A percentile compares a stretch with the other conserved stretches of the same genome.
These are phyloP conservation scores for Tephrocybe sp. DNA, from an alignment of 768 basidiomycete genomes.

Conservation along the genomic window DNA sequence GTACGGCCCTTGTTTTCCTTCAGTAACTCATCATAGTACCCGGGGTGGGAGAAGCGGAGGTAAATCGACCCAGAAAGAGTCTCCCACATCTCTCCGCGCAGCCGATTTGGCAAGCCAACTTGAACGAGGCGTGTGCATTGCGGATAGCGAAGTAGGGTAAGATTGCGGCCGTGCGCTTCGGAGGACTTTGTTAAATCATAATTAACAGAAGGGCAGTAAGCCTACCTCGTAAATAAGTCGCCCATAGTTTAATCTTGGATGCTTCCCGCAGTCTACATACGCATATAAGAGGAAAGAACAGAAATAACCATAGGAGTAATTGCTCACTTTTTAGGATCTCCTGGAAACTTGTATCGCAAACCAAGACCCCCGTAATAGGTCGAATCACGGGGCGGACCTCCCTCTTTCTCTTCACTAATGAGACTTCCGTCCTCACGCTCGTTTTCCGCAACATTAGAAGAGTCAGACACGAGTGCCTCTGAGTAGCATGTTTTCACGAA, in stretches of 20 bases:
- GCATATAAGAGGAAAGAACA: slow-evolving; percentile 1
- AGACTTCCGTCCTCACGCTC: slow-evolving; percentile 70
- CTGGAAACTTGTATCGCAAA: slow-evolving; percentile 84
- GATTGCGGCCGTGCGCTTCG: slow-evolving; percentile 86
- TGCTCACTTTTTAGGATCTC: slow-evolving; percentile 85
- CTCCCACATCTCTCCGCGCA: slow-evolving; percentile 99
- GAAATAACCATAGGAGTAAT: neutral
- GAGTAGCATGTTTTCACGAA: slow-evolving; percentile 95
- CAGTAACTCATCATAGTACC: slow-evolving; percentile 73
- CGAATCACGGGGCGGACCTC: slow-evolving; percentile 40
- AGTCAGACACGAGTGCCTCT: slow-evolving; percentile 72
- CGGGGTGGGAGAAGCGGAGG: slow-evolving; percentile 84
- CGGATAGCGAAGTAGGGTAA: slow-evolving; percentile 95
- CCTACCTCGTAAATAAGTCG: slow-evolving; percentile 77
- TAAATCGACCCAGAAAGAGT: slow-evolving; percentile 91
- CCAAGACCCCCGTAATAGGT: slow-evolving; percentile 79
- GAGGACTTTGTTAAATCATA: slow-evolving; percentile 4
- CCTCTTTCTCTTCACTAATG: slow-evolving; percentile 51
- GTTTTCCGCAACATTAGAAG: slow-evolving; percentile 55
- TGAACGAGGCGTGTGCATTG: slow-evolving; percentile 97
- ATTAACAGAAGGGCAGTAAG: slow-evolving; percentile 3
- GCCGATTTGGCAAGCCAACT: slow-evolving; percentile 91
- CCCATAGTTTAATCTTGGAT: slow-evolving; percentile 96
- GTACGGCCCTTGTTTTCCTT: slow-evolving; percentile 75
- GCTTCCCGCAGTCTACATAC: slow-evolving; percentile 73